These are phyloP conservation scores for Eucalyptus sp. DNA, from an alignment of 345 rosid species.

Conservation along the genomic window DNA sequence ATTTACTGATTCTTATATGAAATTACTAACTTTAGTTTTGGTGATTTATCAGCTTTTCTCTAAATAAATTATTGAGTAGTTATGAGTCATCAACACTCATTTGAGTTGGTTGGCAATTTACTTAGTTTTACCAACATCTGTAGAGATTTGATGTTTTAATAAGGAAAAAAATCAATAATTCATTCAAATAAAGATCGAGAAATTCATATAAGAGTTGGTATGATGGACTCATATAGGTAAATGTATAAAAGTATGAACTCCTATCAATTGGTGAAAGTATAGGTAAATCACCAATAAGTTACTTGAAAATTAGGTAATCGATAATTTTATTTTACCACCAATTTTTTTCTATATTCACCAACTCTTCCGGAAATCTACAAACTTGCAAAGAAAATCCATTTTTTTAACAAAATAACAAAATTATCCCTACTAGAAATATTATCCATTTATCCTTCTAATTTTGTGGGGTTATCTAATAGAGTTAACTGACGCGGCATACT, in stretches of 20 bases:
- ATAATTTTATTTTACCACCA: too few relatives aligned
- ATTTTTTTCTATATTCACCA: not conserved
- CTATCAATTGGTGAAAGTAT: too few relatives aligned
- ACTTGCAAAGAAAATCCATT: not conserved
- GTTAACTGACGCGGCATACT: not conserved
- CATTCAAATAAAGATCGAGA: not conserved
- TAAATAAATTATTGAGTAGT: not conserved
- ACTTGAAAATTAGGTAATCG: too few relatives aligned
- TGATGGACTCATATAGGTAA: too few relatives aligned
- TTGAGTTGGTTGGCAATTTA: not conserved
- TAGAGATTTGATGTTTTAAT: not conserved
- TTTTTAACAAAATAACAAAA: not conserved
- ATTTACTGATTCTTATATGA: not conserved
- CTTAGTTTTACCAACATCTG: not conserved
- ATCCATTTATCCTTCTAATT: not conserved
- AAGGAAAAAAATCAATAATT: not conserved
- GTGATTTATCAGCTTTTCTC: rapidly evolving
- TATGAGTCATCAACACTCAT: not conserved
- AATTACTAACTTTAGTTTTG: not conserved
- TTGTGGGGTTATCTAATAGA: not conserved
- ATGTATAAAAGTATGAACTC: too few relatives aligned
- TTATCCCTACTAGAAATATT: not conserved
- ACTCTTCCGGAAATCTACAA: not conserved
- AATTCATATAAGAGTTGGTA: not conserved
- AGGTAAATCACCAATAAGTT: too few relatives aligned